A percentile compares a stretch with the other conserved stretches of the same genome.
Conservation (phyloP, 1,284 basidiomycete species). For the Athelia psychrophila region DNA sequence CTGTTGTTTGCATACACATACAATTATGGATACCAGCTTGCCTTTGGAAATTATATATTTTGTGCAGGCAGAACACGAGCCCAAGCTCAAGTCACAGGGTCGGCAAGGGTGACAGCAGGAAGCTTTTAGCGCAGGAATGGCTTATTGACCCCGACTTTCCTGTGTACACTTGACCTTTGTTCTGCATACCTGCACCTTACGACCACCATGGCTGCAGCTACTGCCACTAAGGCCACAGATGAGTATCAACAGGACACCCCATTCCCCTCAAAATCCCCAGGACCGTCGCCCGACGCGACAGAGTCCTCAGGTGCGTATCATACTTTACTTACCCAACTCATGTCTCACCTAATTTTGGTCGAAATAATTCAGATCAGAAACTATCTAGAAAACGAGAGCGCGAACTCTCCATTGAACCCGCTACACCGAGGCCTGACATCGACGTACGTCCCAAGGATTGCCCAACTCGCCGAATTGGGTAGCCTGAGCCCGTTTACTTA, state of each 20-base stretch:
- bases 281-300: conserved; percentile 23
- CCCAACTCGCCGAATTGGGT: too few relatives aligned
- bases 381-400: conserved; percentile 61
- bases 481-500: conserved; percentile 7
- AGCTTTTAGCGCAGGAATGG: too few relatives aligned
- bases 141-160: neutral
- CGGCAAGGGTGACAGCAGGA: too few relatives aligned
- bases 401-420: conserved; percentile 70
- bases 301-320: conserved; percentile 26
- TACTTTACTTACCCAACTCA: conserved; percentile 11
- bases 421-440: conserved; percentile 45
- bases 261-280: conserved; percentile 22
- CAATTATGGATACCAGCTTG: too few relatives aligned
- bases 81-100: too few relatives aligned
- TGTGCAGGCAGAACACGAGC: too few relatives aligned
- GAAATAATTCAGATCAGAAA: conserved; percentile 32
- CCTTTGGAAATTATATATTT: too few relatives aligned
- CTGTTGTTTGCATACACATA: too few relatives aligned
- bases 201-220: conserved; percentile 27
- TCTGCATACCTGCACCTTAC: neutral
- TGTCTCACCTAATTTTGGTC: conserved; percentile 2
- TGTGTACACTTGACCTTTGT: neutral
- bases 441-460: conserved; percentile 29
- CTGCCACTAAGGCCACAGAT: too few relatives aligned
- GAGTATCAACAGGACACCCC: conserved; percentile 9